A percentile compares a stretch with the other conserved stretches of the same genome.
Conservation (phyloP, 768 basidiomycete species). For the Ramaria sp. region DNA sequence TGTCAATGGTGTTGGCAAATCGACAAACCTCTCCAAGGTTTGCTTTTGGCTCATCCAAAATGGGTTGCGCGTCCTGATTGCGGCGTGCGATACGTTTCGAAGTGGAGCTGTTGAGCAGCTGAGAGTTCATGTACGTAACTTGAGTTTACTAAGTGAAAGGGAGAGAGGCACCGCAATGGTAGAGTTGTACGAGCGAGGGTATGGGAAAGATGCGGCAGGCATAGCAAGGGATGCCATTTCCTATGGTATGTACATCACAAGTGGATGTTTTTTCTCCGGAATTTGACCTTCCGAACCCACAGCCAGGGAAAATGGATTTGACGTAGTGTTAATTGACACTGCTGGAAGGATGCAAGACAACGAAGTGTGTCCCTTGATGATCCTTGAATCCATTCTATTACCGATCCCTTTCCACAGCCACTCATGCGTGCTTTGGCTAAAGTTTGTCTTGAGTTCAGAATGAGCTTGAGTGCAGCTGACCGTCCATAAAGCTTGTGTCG, state of each 20-base stretch:
- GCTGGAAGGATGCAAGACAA: slow-evolving; percentile 99
- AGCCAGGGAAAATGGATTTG: slow-evolving; percentile 87
- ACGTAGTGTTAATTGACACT: slow-evolving; percentile 95
- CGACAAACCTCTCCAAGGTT: slow-evolving; percentile 95
- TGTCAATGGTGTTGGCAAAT: slow-evolving; percentile 98
- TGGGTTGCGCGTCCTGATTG: slow-evolving; percentile 83
- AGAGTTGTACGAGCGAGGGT: slow-evolving; percentile 91
- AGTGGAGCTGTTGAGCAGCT: slow-evolving; percentile 98
- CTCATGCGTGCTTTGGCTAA: slow-evolving; percentile 98
- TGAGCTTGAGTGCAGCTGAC: slow-evolving; percentile 2
- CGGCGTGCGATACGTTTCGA: slow-evolving; percentile 97
- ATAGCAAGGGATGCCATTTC: slow-evolving; percentile 93
- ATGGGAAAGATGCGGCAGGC: slow-evolving; percentile 98
- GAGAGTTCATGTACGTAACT: slow-evolving; percentile 89
- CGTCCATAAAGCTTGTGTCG: slow-evolving; percentile 56
- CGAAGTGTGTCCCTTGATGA: slow-evolving; percentile 44
- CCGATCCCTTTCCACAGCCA: slow-evolving; percentile 37
- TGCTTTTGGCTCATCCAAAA: slow-evolving; percentile 99
- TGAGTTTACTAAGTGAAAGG: slow-evolving; percentile 66
- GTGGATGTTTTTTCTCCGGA: neutral
- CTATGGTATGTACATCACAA: slow-evolving; percentile 47
- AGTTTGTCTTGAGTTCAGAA: slow-evolving; percentile 26
- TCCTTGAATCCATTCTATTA: neutral
- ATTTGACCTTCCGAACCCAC: neutral
- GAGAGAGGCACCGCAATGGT: slow-evolving; percentile 48